Evolutionary conservation across 1,139 yeast genomes (phyloP).

Genomic region (Kurtzmaniella quercitrusa): DNA sequence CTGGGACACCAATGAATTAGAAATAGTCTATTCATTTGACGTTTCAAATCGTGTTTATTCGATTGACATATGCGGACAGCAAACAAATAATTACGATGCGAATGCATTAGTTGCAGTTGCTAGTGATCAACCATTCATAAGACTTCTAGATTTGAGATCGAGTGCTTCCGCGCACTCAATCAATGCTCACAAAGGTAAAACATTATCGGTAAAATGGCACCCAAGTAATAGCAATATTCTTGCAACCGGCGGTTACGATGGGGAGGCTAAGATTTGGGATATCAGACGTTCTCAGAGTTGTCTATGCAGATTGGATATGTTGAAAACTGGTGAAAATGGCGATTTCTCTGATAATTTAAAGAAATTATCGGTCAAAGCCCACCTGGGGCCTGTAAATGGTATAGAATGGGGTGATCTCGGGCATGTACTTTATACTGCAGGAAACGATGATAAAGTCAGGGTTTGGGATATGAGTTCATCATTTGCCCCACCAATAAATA

Average conservation of each 20-base stretch:
- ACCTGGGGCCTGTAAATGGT: slow-evolving; percentile 73
- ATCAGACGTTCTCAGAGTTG: slow-evolving; percentile 66
- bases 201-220: slow-evolving; percentile 72
- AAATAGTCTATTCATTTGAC: slow-evolving; percentile 63
- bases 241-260: slow-evolving; percentile 78
- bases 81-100: slow-evolving; percentile 25
- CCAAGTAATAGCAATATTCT: slow-evolving; percentile 60
- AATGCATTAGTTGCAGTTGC: slow-evolving; percentile 65
- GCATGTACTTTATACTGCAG: slow-evolving; percentile 55
- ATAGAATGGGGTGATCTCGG: slow-evolving; percentile 68
- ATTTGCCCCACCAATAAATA: slow-evolving; percentile 50
- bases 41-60: slow-evolving; percentile 49
- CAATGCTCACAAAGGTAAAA: slow-evolving; percentile 60
- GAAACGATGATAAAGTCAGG: slow-evolving; percentile 72
- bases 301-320: slow-evolving; percentile 56
- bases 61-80: slow-evolving; percentile 42
- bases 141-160: slow-evolving; percentile 69
- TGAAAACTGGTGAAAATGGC: slow-evolving; percentile 24
- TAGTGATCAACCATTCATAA: slow-evolving; percentile 63
- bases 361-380: slow-evolving; percentile 52
- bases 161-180: slow-evolving; percentile 69
- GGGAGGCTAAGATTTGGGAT: slow-evolving; percentile 70
- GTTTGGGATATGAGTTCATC: slow-evolving; percentile 64
- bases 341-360: slow-evolving; percentile 23
- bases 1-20: slow-evolving; percentile 73